phyloP scores from a whole-genome alignment of 345 rosid species.

The Schrenkiella parvula region DNA sequence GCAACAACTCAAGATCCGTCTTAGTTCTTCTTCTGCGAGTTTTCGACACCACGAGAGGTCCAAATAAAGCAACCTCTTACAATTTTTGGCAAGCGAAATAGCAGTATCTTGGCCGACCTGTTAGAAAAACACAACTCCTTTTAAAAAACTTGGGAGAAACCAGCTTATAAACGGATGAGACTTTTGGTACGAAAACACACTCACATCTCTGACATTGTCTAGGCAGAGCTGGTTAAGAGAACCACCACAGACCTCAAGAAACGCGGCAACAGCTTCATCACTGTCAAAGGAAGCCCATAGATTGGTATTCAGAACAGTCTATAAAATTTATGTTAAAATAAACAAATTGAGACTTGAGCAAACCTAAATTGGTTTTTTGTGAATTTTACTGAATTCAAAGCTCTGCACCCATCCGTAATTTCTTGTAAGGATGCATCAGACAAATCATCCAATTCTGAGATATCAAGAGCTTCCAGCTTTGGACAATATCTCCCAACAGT shows the following conservation, averaged over 20 bases:
- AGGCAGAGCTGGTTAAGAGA: constrained; percentile 44
- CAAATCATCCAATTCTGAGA: constrained; percentile 36
- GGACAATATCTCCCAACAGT: constrained; percentile 29
- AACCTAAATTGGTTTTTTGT: constrained; percentile 16
- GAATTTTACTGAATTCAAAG: constrained; percentile 14
- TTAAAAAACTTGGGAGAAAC: background rate
- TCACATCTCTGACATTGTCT: constrained; percentile 39
- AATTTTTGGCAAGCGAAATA: constrained; percentile 39
- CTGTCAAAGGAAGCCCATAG: constrained; percentile 30
- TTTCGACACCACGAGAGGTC: constrained; percentile 66
- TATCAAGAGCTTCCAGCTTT: constrained; percentile 40
- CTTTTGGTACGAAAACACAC: background rate
- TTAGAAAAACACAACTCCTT: constrained; percentile 1
- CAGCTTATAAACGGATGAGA: background rate
- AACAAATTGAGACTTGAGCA: background rate
- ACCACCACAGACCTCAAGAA: constrained; percentile 49
- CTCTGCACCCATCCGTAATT: constrained; percentile 47
- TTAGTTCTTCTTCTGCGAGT: constrained; percentile 46
- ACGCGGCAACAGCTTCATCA: constrained; percentile 63
- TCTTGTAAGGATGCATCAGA: constrained; percentile 36
- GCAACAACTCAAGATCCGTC: constrained; percentile 49
- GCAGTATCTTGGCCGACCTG: constrained; percentile 54
- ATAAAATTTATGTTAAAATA: background rate
- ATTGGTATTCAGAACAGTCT: background rate
- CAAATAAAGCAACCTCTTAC: constrained; percentile 43